A percentile compares a stretch with the other conserved stretches of the same genome.
Evolutionary conservation across 2,329 filamentous ascomycete genomes (phyloP).

Genomic region (Colletotrichum tabaci): DNA sequence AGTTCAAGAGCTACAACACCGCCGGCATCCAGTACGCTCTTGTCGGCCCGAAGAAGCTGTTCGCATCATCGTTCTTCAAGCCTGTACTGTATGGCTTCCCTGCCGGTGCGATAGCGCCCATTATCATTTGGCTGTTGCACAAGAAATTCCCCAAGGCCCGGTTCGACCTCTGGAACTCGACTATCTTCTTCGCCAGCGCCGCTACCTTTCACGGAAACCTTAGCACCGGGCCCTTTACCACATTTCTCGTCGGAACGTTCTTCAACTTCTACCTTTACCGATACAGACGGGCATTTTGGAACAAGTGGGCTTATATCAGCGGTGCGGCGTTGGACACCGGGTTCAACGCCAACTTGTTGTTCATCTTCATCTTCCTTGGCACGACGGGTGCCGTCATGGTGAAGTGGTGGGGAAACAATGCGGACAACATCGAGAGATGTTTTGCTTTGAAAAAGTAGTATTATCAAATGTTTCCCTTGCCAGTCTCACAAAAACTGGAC

Average conservation of each 20-base stretch:
- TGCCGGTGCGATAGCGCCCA: slow-evolving; percentile 61
- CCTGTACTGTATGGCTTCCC: slow-evolving; percentile 68
- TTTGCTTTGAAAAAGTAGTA: slow-evolving; percentile 60
- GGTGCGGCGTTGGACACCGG: slow-evolving; percentile 74
- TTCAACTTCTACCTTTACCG: slow-evolving; percentile 73
- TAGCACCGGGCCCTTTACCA: slow-evolving; percentile 71
- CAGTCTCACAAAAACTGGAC: too few species aligned
- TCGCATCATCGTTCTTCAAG: slow-evolving; percentile 62
- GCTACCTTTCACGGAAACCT: slow-evolving; percentile 73
- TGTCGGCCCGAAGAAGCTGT: slow-evolving; percentile 61
- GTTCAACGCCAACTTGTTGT: slow-evolving; percentile 73
- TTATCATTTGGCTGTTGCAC: slow-evolving; percentile 66
- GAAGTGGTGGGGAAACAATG: slow-evolving; percentile 75
- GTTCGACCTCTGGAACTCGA: slow-evolving; percentile 72
- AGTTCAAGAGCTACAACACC: slow-evolving; percentile 66
- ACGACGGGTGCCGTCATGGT: slow-evolving; percentile 71
- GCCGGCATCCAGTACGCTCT: slow-evolving; percentile 73
- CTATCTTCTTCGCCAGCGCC: slow-evolving; percentile 72
- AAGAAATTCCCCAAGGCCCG: slow-evolving; percentile 66
- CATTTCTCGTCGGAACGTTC: slow-evolving; percentile 71
- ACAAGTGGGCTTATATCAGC: slow-evolving; percentile 73
- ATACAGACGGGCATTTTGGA: slow-evolving; percentile 70
- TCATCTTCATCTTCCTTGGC: slow-evolving; percentile 73
- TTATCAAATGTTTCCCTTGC: too few species aligned
- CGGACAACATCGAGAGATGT: slow-evolving; percentile 69